Conservation (phyloP, 805 yeast genomes). For the Pichia nakasei region DNA sequence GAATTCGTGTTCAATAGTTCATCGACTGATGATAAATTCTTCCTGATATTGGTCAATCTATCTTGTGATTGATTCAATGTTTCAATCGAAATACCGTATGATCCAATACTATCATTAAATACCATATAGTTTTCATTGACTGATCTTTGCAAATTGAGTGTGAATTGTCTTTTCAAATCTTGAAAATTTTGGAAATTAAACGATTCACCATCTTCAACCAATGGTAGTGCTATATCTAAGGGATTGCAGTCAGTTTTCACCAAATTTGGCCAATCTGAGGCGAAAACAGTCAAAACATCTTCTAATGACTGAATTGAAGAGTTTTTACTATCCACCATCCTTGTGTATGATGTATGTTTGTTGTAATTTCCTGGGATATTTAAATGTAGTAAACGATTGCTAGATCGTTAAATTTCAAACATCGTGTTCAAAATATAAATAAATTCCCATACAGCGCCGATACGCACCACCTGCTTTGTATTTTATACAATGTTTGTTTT, state of each 20-base stretch:
- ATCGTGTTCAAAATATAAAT: no score
- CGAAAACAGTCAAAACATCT: slow-evolving; percentile 6
- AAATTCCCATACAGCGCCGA: no score
- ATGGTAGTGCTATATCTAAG: slow-evolving; percentile 71
- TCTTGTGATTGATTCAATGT: slow-evolving; percentile 57
- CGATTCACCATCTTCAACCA: slow-evolving; percentile 75
- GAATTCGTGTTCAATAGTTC: slow-evolving; percentile 35
- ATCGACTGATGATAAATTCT: slow-evolving; percentile 15
- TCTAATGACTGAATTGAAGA: slow-evolving; percentile 2
- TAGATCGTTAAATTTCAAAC: no score
- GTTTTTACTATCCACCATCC: background rate
- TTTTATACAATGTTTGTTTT: no score
- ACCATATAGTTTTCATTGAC: slow-evolving; percentile 79
- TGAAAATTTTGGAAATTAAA: slow-evolving; percentile 60
- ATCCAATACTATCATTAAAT: slow-evolving; percentile 78
- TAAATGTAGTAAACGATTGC: no score
- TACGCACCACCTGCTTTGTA: no score
- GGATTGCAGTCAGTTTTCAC: slow-evolving; percentile 59
- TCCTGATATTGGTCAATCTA: slow-evolving; percentile 16
- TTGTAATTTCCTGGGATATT: no score
- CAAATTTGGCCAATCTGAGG: slow-evolving; percentile 30
- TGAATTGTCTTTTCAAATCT: slow-evolving; percentile 47
- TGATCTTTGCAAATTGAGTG: slow-evolving; percentile 50
- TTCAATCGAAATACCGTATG: slow-evolving; percentile 63
- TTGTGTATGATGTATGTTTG: no score